These are phyloP conservation scores for Boletus subparvulus DNA, from an alignment of 768 basidiomycete genomes.

Conservation along the genomic window DNA sequence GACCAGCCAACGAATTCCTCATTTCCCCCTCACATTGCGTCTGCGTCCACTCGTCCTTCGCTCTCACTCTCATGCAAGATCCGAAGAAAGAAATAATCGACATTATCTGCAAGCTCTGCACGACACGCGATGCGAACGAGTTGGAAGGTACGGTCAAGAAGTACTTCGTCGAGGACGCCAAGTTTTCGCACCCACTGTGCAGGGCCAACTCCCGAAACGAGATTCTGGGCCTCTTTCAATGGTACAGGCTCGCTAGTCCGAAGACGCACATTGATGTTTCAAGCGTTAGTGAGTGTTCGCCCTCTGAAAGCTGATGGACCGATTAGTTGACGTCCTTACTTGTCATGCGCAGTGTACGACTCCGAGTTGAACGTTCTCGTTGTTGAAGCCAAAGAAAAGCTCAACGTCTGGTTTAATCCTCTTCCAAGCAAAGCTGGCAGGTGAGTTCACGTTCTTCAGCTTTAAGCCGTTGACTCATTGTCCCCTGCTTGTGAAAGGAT, in stretches of 20 bases:
- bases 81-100: conserved; percentile 49
- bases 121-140: conserved; percentile 47
- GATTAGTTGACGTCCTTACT: background rate
- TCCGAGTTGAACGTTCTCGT: conserved; percentile 38
- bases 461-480: background rate
- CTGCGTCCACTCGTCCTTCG: background rate
- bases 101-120: conserved; percentile 47
- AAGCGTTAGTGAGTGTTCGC: conserved; percentile 42
- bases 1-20: background rate
- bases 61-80: conserved; percentile 47
- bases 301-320: background rate
- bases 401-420: conserved; percentile 46
- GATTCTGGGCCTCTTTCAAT: conserved; percentile 58
- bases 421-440: conserved; percentile 46
- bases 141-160: conserved; percentile 47
- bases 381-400: conserved; percentile 50
- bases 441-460: conserved; percentile 32
- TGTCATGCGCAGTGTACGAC: conserved; percentile 47
- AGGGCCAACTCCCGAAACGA: conserved; percentile 52
- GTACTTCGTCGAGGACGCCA: conserved; percentile 55
- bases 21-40: background rate
- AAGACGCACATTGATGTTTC: conserved; percentile 40
- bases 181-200: conserved; percentile 60
- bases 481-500: conserved; percentile 34
- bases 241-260: conserved; percentile 66